Evolutionary conservation across 345 rosid species (phyloP), one percentile per base, ranked within the genome.

Genomic region (rapeseed (Brassica napus)): DNA sequence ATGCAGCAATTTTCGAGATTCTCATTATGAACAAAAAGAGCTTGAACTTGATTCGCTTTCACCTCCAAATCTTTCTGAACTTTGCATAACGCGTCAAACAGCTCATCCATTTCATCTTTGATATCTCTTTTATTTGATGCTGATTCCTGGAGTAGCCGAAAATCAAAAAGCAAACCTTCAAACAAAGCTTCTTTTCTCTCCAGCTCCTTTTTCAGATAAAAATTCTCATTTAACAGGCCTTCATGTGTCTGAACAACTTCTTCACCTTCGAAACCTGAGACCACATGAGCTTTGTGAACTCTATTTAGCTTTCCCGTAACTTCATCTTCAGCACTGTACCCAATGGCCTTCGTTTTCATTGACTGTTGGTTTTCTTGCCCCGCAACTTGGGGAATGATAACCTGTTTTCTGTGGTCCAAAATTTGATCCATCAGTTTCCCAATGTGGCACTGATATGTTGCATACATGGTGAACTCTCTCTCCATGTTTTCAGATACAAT

Each of bases 91-190:
- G 83, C 83, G 24, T 80, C 76, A 75, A 84, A 79, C 63, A 86
- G 77, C 76, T 83, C 88, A 83, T 91, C 88, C 72, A 88, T 84
- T 87, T 92, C 92, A 82, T 91, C 92, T 86, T 87, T 89, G 37
- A 87, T 75, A 24, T 92, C 93, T 79, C 84, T 89, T 62, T 79
- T 85, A 68, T 82, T 82, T 52, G 97, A 91, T 79, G 92, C 89
- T n/a, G 92, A 86, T 86, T 94, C 98, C 76, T 94, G 97, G 79
- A 94, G 83, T 82, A 94, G 86, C 84, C 89, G 84, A 77, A 94
- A 86, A 86, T 94, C 98, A 83, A 94, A 94, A 79, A 89, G 91
- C 86, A 94, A 83, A 77, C 97, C 97, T 83, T 90, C 89, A 71
- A 91, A 79, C 71, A 91, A 77, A 77, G 85, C 78, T 78, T 92